Base-by-base conservation (phyloP, 257 asterid species). In the Parsonsia alboflavescens region DNA sequence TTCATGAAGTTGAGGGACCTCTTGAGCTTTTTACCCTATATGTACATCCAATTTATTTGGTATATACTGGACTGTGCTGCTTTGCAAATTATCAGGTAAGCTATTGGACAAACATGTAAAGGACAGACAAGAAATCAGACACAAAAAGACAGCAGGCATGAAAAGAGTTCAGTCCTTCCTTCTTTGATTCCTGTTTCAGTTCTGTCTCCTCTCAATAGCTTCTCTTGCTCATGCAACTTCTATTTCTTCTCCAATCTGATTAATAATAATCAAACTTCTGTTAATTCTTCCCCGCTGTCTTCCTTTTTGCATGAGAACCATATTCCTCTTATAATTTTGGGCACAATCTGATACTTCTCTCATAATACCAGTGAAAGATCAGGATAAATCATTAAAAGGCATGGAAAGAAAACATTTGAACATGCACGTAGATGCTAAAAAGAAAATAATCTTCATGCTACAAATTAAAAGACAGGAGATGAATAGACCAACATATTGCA, bases 401-500 rank as follows among this genome's bases (percentile, higher is more conserved):
- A 59, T 24, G 61, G 17, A 28, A 28, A 61, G 28, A n/a, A 54
- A 17, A 24, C 28, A 58, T 12, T 11, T 3, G 6, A 61, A 36
- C 68, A 62, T 33, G 42, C 11, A 62, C 44, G 17, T 10, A 62
- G 44, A 53, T 62, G 44, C 19, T 8, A 62, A 21, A 39, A 45
- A 39, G 45, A 9, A 65, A 17, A 33, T 65, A 33, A 52, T 73
- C 41, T 24, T 65, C 57, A 57, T 24, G 17, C 42, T n/a, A 56
- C 2, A 22, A 10, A 8, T 52, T n/a, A 46, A 54, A 19, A 54
- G 56, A 61, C 7, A 8, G 45, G 10, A 22, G 64, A 71, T 63
- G 79, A 74, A 53, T 64, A 26, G 71, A 78, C 93, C 77, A 88
- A 93, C 98, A 70, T 93, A 93, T 88, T 93, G 97, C 83, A 91